Percentiles rank a stretch among this genome's conserved stretches.
These are phyloP conservation scores for Takakia lepidozioides DNA, from an alignment of 225 moss, liverwort and hornwort species.

Conservation along the genomic window DNA sequence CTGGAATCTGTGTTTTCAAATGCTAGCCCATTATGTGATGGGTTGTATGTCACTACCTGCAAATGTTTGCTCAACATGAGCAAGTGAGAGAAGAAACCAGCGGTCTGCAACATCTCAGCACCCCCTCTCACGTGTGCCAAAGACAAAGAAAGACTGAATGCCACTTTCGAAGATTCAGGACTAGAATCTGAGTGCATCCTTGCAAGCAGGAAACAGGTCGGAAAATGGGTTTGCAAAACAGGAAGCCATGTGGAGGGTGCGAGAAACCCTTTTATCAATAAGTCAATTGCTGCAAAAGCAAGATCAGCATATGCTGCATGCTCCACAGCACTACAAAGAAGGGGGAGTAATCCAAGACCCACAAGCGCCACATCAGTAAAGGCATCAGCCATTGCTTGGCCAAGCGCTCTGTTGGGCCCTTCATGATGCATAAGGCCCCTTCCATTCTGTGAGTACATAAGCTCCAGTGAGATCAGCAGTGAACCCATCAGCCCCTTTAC, in stretches of 20 bases:
- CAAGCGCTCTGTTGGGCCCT: constrained; percentile 17
- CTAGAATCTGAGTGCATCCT: constrained; percentile 65
- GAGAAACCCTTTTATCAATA: constrained; percentile 73
- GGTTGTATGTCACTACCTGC: too few species aligned
- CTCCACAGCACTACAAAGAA: constrained; percentile 69
- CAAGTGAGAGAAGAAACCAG: constrained; percentile 78
- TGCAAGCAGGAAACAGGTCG: constrained; percentile 51
- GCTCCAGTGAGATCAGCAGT: constrained; percentile 65
- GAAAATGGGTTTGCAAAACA: constrained; percentile 77
- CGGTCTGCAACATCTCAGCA: constrained; percentile 75
- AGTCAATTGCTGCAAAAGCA: constrained; percentile 73
- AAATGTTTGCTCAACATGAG: constrained; percentile 63
- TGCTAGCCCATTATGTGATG: too few species aligned
- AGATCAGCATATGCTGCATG: constrained; percentile 58
- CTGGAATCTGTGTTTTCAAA: too few species aligned
- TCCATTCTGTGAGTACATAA: constrained; percentile 56
- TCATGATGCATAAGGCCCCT: constrained; percentile 15
- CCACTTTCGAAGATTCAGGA: constrained; percentile 58
- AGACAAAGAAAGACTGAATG: constrained; percentile 74
- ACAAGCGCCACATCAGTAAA: constrained; percentile 68
- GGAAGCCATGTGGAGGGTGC: constrained; percentile 80
- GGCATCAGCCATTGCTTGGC: constrained; percentile 50
- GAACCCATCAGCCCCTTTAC: constrained; percentile 63
- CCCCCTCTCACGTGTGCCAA: constrained; percentile 73
- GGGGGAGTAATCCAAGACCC: constrained; percentile 72